Percentiles rank a stretch among this genome's conserved stretches.
Evolutionary conservation across 768 basidiomycete genomes (phyloP).

Genomic region (Suillus americanus): DNA sequence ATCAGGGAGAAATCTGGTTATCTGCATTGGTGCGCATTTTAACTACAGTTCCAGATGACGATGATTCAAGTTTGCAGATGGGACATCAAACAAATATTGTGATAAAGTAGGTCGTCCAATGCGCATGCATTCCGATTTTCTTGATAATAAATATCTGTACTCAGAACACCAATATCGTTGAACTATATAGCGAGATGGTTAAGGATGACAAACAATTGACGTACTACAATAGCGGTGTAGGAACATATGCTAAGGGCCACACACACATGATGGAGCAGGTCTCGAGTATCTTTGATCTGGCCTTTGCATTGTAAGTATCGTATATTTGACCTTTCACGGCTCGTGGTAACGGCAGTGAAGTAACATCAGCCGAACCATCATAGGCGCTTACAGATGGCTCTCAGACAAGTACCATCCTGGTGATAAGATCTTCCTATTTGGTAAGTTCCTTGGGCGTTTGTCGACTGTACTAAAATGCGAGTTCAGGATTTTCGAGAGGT

Average conservation of each 20-base stretch:
- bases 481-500: slow-evolving; percentile 45
- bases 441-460: slow-evolving; percentile 16
- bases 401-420: slow-evolving; percentile 37
- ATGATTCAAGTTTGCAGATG: slow-evolving; percentile 10
- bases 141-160: background rate
- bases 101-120: slow-evolving; percentile 10
- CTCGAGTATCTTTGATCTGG: slow-evolving; percentile 32
- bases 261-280: slow-evolving; percentile 21
- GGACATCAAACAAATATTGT: slow-evolving; percentile 40
- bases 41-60: background rate
- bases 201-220: slow-evolving; percentile 36
- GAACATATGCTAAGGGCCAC: slow-evolving; percentile 29
- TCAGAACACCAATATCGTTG: slow-evolving; percentile 44
- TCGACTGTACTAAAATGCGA: slow-evolving; percentile 4
- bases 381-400: slow-evolving; percentile 41
- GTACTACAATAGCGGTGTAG: slow-evolving; percentile 43
- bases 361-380: slow-evolving; percentile 24
- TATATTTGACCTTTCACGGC: background rate
- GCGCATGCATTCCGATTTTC: background rate
- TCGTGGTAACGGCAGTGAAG: background rate
- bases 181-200: slow-evolving; percentile 35
- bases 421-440: slow-evolving; percentile 43
- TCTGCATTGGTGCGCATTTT: slow-evolving; percentile 21
- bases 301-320: slow-evolving; percentile 35
- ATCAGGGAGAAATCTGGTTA: slow-evolving; percentile 19